Percentiles rank a stretch among this genome's conserved stretches.
phyloP scores from a whole-genome alignment of 495 filamentous ascomycete species.

The Rhypophila decipiens region DNA sequence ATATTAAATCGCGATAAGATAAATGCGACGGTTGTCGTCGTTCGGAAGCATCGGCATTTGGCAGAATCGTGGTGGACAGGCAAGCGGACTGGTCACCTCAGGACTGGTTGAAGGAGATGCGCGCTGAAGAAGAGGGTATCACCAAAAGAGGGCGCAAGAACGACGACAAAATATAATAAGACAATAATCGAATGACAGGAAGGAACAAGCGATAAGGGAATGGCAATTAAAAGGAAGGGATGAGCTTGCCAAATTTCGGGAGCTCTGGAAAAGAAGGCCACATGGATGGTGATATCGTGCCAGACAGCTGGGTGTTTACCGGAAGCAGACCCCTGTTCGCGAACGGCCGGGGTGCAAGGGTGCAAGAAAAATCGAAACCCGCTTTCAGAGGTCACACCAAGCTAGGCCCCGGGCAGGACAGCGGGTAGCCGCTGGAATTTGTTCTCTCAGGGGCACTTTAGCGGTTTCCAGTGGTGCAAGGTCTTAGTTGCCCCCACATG shows the following conservation, averaged over 20 bases:
- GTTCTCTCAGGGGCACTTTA: no score
- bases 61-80: slow-evolving; percentile 10
- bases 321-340: slow-evolving; percentile 4
- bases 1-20: slow-evolving; percentile 39
- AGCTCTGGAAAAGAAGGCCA: slow-evolving; percentile 4
- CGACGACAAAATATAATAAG: neutral
- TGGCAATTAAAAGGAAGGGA: slow-evolving; percentile 1
- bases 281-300: slow-evolving; percentile 9
- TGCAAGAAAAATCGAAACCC: neutral
- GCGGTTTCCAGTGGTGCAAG: no score
- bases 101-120: neutral
- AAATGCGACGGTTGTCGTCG: slow-evolving; percentile 4
- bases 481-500: no score
- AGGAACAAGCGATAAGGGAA: neutral
- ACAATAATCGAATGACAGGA: neutral
- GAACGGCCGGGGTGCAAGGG: neutral
- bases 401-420: no score
- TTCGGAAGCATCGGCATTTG: slow-evolving; percentile 5
- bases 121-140: slow-evolving; percentile 7
- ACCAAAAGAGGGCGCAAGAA: slow-evolving; percentile 5
- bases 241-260: slow-evolving; percentile 4
- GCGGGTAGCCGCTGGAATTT: no score
- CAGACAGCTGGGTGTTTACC: slow-evolving; percentile 5
- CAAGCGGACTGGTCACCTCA: slow-evolving; percentile 6
- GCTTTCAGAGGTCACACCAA: no score